Evolutionary conservation across 2,329 filamentous ascomycete genomes (phyloP).

Genomic region (Fusarium robinianum): DNA sequence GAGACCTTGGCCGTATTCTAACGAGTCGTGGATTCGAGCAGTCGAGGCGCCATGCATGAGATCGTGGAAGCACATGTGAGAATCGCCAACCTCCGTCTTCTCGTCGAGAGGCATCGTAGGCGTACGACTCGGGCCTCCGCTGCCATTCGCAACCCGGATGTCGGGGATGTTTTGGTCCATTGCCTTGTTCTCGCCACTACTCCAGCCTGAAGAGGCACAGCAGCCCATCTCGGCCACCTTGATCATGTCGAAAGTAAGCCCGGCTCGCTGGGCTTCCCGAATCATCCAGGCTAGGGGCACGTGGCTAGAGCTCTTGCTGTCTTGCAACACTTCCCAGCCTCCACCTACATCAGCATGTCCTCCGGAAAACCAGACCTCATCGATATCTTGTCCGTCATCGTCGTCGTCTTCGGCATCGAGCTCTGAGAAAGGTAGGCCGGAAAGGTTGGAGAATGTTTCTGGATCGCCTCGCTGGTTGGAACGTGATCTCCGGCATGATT

Average conservation of each 20-base stretch:
- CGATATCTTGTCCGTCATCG: constrained; percentile 68
- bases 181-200: constrained; percentile 1
- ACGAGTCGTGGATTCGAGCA: constrained; percentile 69
- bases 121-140: constrained; percentile 24
- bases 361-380: constrained; percentile 81
- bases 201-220: constrained; percentile 17
- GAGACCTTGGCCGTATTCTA: constrained; percentile 66
- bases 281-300: constrained; percentile 74
- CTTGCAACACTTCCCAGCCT: constrained; percentile 66
- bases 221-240: constrained; percentile 72
- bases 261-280: constrained; percentile 61
- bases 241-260: constrained; percentile 69
- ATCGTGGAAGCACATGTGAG: constrained; percentile 53
- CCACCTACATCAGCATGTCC: constrained; percentile 80
- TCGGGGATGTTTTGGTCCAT: constrained; percentile 37
- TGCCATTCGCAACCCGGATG: constrained; percentile 36
- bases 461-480: constrained; percentile 25
- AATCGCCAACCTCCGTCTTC: constrained; percentile 29
- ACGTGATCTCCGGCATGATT: constrained; percentile 40
- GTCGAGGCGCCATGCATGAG: constrained; percentile 62
- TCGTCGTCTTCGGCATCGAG: constrained; percentile 50
- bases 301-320: constrained; percentile 67
- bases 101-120: constrained; percentile 30
- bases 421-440: constrained; percentile 36
- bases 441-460: constrained; percentile 39